Evolutionary conservation across 164 flowering plant genomes (phyloP), one percentile per base, ranked within the genome.

Genomic region (Sextonia rubra): DNA sequence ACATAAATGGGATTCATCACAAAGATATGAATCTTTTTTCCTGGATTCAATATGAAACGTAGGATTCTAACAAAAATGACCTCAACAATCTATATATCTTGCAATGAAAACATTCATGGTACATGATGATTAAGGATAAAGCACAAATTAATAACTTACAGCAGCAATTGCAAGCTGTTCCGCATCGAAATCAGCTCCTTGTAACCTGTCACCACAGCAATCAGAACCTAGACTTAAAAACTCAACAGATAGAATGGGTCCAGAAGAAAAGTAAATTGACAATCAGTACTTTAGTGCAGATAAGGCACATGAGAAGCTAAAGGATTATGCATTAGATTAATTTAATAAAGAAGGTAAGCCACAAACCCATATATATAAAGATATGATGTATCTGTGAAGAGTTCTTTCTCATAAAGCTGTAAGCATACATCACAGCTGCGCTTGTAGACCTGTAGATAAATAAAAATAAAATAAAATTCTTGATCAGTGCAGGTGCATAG

Each of bases 371-470:
- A 93, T 66, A 92, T 83, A 69, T 88, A 32, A 61, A 90, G 97
- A 75, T 86, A 93, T 70, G 98, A 91, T 77, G 73, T 83, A 47
- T 91, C 95, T 23, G 94, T 90, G 76, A 90, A 69, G 48, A 93
- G 86, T 79, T 93, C 98, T 80, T 93, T 96, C 81, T 96, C 92
- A 78, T 96, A 96, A 52, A 96, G 88, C 73, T 89, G 92, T 85
- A 85, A 83, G 88, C 99, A 96, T 77, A 91, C 55, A 69, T 87
- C 91, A 82, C 78, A 87, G 78, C 99, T 93, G 72, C 97, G 93
- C 79, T 89, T 86, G 85, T 93, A 93, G 6, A 92, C 98, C 99
- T 95, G 89, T 23, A 58, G 76, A 65, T 52, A 49, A 61, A 61
- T 22, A 4, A 61, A 64, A 11, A 47, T 44, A 44, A 66, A 7